phyloP scores from a whole-genome alignment of 202 grass and related monocot genomes.

The Panicum virgatum region DNA sequence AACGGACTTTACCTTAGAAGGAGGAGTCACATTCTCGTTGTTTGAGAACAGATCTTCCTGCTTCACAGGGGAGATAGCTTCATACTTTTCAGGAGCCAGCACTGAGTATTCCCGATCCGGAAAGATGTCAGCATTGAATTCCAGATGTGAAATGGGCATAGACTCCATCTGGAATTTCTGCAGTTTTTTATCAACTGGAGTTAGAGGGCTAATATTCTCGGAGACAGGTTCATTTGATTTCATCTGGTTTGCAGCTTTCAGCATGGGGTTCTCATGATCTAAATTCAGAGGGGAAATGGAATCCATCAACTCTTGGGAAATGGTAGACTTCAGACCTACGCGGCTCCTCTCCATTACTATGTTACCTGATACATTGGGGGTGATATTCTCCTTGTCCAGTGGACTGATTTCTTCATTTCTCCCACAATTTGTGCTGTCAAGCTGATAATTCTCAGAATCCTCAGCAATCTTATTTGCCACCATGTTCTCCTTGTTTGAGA shows the following conservation, averaged over 20 bases:
- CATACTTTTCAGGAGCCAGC: conserved; percentile 17
- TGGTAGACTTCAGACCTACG: conserved; percentile 33
- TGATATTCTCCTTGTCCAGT: conserved; percentile 67
- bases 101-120: conserved; percentile 36
- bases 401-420: conserved; percentile 48
- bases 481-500: conserved; percentile 46
- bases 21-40: conserved; percentile 67
- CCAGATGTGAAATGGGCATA: conserved; percentile 37
- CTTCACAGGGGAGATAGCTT: conserved; percentile 31
- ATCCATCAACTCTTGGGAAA: conserved; percentile 53
- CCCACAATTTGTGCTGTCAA: conserved; percentile 30
- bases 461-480: conserved; percentile 16
- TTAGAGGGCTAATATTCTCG: background rate
- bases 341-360: conserved; percentile 46
- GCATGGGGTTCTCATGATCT: conserved; percentile 36
- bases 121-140: conserved; percentile 40
- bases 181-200: conserved; percentile 17
- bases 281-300: conserved; percentile 50
- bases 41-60: conserved; percentile 43
- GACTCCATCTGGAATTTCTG: background rate
- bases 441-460: background rate
- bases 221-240: conserved; percentile 30
- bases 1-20: conserved; percentile 46
- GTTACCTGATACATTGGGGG: conserved; percentile 35
- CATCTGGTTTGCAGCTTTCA: conserved; percentile 30